A percentile compares a stretch with the other conserved stretches of the same genome.
Conservation (phyloP, 345 rosid species). For the Firmiana major region DNA sequence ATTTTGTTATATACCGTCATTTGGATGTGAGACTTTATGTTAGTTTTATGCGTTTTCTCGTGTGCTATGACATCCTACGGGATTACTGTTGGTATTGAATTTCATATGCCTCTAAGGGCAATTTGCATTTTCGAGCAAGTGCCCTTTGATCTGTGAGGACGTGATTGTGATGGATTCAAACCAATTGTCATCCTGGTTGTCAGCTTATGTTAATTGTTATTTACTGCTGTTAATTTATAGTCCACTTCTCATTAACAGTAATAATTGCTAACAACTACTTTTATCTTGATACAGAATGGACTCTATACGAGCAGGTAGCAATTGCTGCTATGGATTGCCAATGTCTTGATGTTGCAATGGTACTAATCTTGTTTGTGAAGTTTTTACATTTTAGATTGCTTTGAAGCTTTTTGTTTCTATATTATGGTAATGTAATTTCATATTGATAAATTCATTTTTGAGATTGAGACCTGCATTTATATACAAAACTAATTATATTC, state of each 20-base stretch:
- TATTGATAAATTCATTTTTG: neutral
- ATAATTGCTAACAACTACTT: neutral
- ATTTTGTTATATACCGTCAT: neutral
- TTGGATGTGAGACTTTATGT: neutral
- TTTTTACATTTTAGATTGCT: neutral
- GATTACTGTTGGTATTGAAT: neutral
- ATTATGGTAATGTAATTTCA: neutral
- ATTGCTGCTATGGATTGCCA: slow-evolving; percentile 96
- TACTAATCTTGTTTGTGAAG: slow-evolving; percentile 12
- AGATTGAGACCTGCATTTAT: neutral
- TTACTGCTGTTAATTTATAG: neutral
- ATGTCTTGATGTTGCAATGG: slow-evolving; percentile 74
- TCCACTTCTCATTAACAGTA: neutral
- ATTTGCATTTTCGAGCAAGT: neutral
- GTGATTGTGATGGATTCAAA: neutral
- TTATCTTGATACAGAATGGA: slow-evolving; percentile 63
- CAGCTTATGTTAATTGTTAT: neutral
- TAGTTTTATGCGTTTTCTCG: neutral
- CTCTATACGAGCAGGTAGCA: slow-evolving; percentile 85
- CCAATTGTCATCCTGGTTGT: neutral
- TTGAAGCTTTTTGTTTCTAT: neutral
- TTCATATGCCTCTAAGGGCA: neutral
- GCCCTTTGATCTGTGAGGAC: neutral
- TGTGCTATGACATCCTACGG: neutral
- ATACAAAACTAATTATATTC: neutral